Evolutionary conservation across 2,329 filamentous ascomycete species (phyloP), one percentile per base, ranked within the genome.

Genomic region (Venturia oleaginea): DNA sequence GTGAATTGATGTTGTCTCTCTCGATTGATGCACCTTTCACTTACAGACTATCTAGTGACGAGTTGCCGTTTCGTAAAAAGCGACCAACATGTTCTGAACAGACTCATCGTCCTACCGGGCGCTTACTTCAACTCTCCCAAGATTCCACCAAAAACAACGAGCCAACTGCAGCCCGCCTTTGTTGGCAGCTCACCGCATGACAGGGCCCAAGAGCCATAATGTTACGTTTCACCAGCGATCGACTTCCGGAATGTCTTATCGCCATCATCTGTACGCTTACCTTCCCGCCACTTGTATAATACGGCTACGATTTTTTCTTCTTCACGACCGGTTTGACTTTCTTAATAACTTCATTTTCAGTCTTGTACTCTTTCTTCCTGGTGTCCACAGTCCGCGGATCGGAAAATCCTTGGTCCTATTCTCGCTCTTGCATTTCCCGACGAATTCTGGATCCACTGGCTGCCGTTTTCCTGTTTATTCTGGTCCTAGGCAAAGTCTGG

Each of bases 321-420:
- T n/a, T 34, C 24, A 34, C 46, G 51, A 57, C 17, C 15, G 51
- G 27, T 54, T 54, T 57, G 27, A 34, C 51, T 57, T 57, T 57
- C 51, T 57, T 57, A 57, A 32, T 57, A 34, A 4, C 30, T 57
- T 57, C 51, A 34, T 57, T 34, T 34, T 19, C 51, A 57, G 27
- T 57, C 51, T 37, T 57, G 51, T 57, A 34, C 51, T 57, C 19
- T 57, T n/a, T 57, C 51, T 19, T 57, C 11, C 30, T 57, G 30
- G 19, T 57, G 24, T 57, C 51, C 51, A 57, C 27, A 19, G 7
- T 22, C 51, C 51, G 27, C 30, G 17, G 51, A 15, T 19, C 27
- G 51, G 24, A n/a, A 57, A 57, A n/a, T 34, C 6, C 11, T 34
- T 34, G 51, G 51, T 57, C 51, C 51, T 19, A 15, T 37, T 57